A percentile compares a stretch with the other conserved stretches of the same genome.
phyloP scores from a whole-genome alignment of 2,329 filamentous ascomycete genomes.

The Alternaria gaisen region DNA sequence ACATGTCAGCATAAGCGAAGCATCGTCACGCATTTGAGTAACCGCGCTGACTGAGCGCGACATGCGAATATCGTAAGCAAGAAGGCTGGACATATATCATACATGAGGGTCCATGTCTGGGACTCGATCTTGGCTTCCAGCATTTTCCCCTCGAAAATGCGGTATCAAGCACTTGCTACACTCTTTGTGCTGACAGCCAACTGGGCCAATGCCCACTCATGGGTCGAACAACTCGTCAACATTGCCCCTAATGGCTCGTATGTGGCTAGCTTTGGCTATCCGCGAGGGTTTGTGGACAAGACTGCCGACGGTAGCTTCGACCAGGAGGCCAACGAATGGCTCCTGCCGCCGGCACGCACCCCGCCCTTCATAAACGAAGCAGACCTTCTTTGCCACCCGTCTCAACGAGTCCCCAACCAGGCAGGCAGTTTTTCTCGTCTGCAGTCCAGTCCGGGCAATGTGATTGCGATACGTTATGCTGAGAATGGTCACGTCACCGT shows the following conservation, averaged over 20 bases:
- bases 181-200: no score
- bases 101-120: no score
- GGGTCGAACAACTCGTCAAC: slow-evolving; percentile 5
- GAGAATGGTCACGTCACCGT: slow-evolving; percentile 11
- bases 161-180: no score
- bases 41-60: no score
- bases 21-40: no score
- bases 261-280: slow-evolving; percentile 4
- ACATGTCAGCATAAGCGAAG: no score
- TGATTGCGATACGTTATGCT: slow-evolving; percentile 6
- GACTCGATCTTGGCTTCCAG: no score
- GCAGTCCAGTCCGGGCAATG: neutral
- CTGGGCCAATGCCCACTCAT: neutral
- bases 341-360: neutral
- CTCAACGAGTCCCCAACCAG: slow-evolving; percentile 8
- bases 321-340: slow-evolving; percentile 1
- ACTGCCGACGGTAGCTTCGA: neutral
- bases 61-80: no score
- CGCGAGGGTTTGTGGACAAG: slow-evolving; percentile 7
- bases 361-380: neutral
- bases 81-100: no score
- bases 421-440: slow-evolving; percentile 11
- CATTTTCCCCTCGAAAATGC: no score
- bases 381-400: slow-evolving; percentile 1
- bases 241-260: slow-evolving; percentile 3